Percentiles rank a stretch among this genome's conserved stretches.
Evolutionary conservation across 2,329 filamentous ascomycete genomes (phyloP).

Genomic region (Penicillium sp.): DNA sequence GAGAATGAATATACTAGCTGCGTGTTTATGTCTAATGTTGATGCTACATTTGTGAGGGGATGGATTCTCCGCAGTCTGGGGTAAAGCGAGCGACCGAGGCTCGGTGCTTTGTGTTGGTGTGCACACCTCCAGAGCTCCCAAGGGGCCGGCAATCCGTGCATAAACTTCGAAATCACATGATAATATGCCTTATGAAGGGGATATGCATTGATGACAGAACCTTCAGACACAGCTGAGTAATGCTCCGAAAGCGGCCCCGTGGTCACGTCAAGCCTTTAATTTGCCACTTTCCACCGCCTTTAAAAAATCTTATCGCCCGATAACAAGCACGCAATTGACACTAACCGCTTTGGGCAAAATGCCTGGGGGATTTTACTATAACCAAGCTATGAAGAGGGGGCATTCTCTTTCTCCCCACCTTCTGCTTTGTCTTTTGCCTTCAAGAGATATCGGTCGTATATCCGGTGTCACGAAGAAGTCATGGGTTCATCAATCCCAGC

Average conservation of each 20-base stretch:
- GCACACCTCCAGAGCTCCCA: not conserved
- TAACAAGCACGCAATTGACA: conserved; percentile 39
- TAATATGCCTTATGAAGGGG: too few relatives aligned
- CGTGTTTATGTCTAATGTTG: not conserved
- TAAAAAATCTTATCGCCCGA: conserved; percentile 20
- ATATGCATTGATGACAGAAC: too few relatives aligned
- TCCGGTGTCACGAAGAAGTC: conserved; percentile 26
- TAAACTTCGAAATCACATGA: not conserved
- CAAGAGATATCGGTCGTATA: conserved; percentile 22
- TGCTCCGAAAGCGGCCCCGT: conserved; percentile 1
- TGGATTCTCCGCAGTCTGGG: conserved; percentile 16
- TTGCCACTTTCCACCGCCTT: conserved; percentile 6
- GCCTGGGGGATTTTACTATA: conserved; percentile 32
- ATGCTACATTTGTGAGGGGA: not conserved
- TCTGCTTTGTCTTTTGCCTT: conserved; percentile 25
- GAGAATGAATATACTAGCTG: not conserved
- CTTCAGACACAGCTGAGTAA: not conserved
- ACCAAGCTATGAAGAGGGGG: conserved; percentile 14
- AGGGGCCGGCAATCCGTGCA: not conserved
- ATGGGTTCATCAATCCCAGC: conserved; percentile 42
- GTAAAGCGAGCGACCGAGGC: conserved; percentile 10
- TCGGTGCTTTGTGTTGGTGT: conserved; percentile 4
- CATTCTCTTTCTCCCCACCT: conserved; percentile 23
- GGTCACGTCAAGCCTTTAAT: not conserved
- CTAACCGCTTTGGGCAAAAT: conserved; percentile 33